Base-by-base conservation (phyloP, 1,139 yeast genomes). In the Candida dubliniensis region DNA sequence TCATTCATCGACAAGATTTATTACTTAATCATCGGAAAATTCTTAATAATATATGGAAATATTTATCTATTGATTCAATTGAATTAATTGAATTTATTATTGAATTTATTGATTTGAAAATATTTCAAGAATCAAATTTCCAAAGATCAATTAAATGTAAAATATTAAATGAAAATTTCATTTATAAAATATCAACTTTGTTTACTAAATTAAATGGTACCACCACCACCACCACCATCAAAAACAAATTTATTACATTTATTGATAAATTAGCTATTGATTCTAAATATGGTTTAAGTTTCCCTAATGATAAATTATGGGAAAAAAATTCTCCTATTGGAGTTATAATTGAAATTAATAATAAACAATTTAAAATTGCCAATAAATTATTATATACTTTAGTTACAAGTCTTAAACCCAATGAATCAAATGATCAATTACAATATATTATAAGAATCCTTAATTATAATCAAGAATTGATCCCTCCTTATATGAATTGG, bases 121-220 rank as follows among this genome's bases (percentile, higher is more conserved):
- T 91, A 2, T 59, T 89, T 34, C 61, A 65, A 29, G 97, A 91
- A 53, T 59, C 71, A 1, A 70, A 78, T 12, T 85, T 83, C 57
- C 79, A 81, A 51, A 84, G 82, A 55, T 70, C 84, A 46, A 78
- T 90, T 1, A 91, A 90, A 59, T 78, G 89, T 53, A 81, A 81
- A 51, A 76, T 90, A 14, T 77, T 91, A 56, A 89, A 87, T 55
- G 98, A 91, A 56, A 80, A 87, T 71, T 79, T 85, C 27, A 61
- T 90, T 52, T 74, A 76, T 31, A 81, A 81, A 46, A 55, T 87
- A 31, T 78, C 80, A 32, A 73, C 76, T 4, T 59, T 87, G 1
- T 82, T 81, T 47, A 59, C 70, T 25, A 65, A 75, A 29, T 38
- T 43, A 25, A 33, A 30, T 25, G 11, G 11, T 18, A 13, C 8